Evolutionary conservation across 352 stramenopile genomes (phyloP).

Genomic region (Phytophthora boehmeriae): DNA sequence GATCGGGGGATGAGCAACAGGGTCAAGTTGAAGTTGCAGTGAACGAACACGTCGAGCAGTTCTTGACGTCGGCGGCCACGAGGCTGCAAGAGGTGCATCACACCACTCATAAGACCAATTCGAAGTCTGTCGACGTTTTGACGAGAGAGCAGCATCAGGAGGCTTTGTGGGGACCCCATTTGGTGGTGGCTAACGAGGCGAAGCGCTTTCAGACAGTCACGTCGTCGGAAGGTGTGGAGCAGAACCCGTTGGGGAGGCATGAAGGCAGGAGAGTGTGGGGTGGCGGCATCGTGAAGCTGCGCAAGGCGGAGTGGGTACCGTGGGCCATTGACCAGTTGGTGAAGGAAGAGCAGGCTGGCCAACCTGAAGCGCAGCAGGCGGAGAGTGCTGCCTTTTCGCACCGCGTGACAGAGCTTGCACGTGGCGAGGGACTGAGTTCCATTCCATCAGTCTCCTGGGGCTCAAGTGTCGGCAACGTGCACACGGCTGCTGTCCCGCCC

Average conservation of each 20-base stretch:
- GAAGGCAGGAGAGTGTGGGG: conserved; percentile 67
- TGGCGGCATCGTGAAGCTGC: conserved; percentile 64
- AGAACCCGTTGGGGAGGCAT: conserved; percentile 57
- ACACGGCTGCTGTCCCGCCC: conserved; percentile 65
- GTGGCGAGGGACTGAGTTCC: conserved; percentile 44
- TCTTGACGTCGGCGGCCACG: conserved; percentile 45
- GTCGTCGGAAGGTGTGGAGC: conserved; percentile 46
- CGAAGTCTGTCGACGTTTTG: not conserved
- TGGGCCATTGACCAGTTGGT: conserved; percentile 70
- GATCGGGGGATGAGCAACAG: conserved; percentile 1
- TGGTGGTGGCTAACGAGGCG: not conserved
- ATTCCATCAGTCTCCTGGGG: conserved; percentile 54
- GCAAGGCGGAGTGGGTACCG: conserved; percentile 51
- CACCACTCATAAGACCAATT: conserved; percentile 2
- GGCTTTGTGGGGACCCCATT: conserved; percentile 10
- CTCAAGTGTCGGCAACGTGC: conserved; percentile 56
- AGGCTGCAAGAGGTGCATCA: conserved; percentile 39
- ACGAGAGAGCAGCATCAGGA: conserved; percentile 16
- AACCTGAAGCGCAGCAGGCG: conserved; percentile 7
- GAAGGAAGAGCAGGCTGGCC: conserved; percentile 42
- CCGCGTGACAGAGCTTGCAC: conserved; percentile 55
- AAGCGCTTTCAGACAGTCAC: conserved; percentile 30
- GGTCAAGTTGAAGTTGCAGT: conserved; percentile 5
- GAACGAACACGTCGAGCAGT: conserved; percentile 30
- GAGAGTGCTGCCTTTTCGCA: conserved; percentile 29